Evolutionary conservation across 2,329 filamentous ascomycete genomes (phyloP), one percentile per base, ranked within the genome.

Genomic region (Peltaster fructicola): DNA sequence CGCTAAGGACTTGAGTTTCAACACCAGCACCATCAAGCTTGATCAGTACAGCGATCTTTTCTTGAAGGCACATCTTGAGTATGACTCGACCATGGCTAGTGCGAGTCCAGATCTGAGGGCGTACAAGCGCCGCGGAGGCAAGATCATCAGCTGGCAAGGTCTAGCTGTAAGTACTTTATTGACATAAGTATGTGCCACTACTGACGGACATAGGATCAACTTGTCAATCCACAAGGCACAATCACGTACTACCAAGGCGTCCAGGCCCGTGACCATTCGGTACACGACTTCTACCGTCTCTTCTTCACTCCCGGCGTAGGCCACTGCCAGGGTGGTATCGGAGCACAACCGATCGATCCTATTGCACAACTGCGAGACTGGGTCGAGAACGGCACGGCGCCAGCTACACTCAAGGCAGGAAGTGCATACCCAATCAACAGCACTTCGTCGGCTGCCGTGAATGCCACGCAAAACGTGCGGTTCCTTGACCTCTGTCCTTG

Each of bases 131-230:
- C 28, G 34, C 2, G 53, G 52, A 0, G 52, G 47, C 2, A 60
- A 59, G 30, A 45, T 60, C 36, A 43, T 60, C 9, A 50, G 45
- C 2, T 59, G 49, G 47, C 54, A 59, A 25, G 56, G 52, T 5
- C 30, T 49, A 12, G 40, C 35, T 5, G 45, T n/a, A 13, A 9
- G 4, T 9, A 23, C 15, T 9, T 5, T 14, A 4, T 10, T 5
- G n/a, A 23, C 5, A 9, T 4, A 4, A 23, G 9, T 10, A 51
- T 20, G 48, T 13, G 55, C 1, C 31, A 44, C 42, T 3, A 53
- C n/a, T n/a, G n/a, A n/a, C n/a, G n/a, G n/a, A n/a, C n/a, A n/a
- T n/a, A n/a, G n/a, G n/a, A 57, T 30, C 30, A 47, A 11, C 30
- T 54, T 8, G 56, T 59, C 28, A 37, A 40, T 12, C 38, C 47